Base-by-base conservation (phyloP, 164 flowering plant genomes). In the Vitis rupestris region DNA sequence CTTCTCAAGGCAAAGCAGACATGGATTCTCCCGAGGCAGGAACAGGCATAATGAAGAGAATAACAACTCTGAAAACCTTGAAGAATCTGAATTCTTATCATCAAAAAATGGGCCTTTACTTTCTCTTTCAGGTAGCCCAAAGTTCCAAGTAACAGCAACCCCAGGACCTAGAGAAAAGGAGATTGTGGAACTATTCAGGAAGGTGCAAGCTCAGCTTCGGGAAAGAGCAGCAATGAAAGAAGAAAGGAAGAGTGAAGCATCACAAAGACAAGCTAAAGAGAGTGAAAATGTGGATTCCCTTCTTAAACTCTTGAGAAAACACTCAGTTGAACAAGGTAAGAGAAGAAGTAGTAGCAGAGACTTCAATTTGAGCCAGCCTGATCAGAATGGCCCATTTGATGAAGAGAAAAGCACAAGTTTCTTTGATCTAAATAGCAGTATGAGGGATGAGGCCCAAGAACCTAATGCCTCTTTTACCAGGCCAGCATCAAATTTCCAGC, bases 241-340 rank as follows among this genome's bases (percentile, higher is more conserved):
- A 78, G 91, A 82, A 50, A 89, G 84, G 80, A 89, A 80, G 82
- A 73, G 60, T 56, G 93, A 88, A 77, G 73, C 85, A 29, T 48
- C 77, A 13, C 77, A 82, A 74, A 93, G 81, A 74, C 78, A 83
- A 57, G 80, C 82, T 37, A 85, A 76, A 79, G 89, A 84, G 74
- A 86, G 79, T 72, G 97, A 86, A 65, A 88, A 95, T n/a, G 97
- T 90, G 29, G 93, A 88, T 79, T 88, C 97, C 59, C 97, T 91
- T 65, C 89, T 94, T 23, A 87, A 90, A 68, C 82, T 92, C 65
- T 73, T 92, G 53, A 76, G 91, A 69, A 90, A 91, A 66, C 97
- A 92, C 76, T 88, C 97, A 0, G 84, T 70, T 60, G 90, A 88
- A 55, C 91, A 88, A 71, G 85, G 88, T 49, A 85, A 83, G 75